Base-by-base conservation (phyloP, 1,284 basidiomycete species). In the Rhizopogon hawkerae region DNA sequence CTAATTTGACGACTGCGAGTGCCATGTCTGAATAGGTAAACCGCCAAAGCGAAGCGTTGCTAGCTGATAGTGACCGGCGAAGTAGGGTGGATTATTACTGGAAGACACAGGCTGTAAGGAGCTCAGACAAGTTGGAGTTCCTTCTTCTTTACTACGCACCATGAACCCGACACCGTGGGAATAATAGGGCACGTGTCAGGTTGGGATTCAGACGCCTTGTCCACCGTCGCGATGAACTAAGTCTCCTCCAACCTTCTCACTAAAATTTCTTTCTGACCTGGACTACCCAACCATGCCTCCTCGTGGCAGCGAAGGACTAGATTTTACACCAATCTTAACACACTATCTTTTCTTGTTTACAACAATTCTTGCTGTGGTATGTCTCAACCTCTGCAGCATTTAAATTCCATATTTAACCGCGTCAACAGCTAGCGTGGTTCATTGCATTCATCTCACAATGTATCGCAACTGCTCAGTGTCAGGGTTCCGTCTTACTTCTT, bases 271-370 rank as follows among this genome's bases (percentile, higher is more conserved):
- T 11, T 29, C 41, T 33, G 26, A 43, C 41, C 16, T 43, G 7
- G 7, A 42, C 26, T 29, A 16, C 13, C 2, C 16, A 42, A 62
- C 53, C 51, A 77, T 77, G 75, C 69, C 75, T 51, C 75, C 75
- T 44, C 66, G 76, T 58, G 73, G 70, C 53, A 77, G 70, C 62
- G 76, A 78, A 57, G 75, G 85, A 23, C 76, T 86, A 57, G 86
- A 89, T 67, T 86, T 89, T 54, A 88, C 83, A 3, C 87, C 89
- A 58, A 85, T 95, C 57, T 75, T 92, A 55, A 87, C 89, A 16
- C 90, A 95, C 67, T 92, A 93, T 63, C 75, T 92, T 60, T 92
- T 96, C 63, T 74, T 94, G 35, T 83, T 88, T 63, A 95, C 93
- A 1, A 83, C 85, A 54, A 76, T 92, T 51, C 76, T 97, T 44